Base-by-base conservation (phyloP, 257 asterid genomes). In the Solanum sejunctum region DNA sequence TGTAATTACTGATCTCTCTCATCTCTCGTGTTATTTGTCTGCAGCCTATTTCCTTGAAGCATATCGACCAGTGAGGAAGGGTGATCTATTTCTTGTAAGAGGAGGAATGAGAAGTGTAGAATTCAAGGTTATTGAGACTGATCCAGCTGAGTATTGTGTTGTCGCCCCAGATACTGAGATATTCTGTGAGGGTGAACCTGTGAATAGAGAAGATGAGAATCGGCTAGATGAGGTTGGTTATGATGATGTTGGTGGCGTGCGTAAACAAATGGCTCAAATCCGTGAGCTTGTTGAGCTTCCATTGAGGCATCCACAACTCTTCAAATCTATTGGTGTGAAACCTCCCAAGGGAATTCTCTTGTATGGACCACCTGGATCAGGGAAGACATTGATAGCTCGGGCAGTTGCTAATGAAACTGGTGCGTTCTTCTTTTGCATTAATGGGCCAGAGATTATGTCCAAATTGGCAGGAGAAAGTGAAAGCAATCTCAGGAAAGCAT, bases 381-480 rank as follows among this genome's bases (percentile, higher is more conserved):
- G 98, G 54, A 95, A 95, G 90, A 95, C 98, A 45, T 86, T 95
- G 75, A 95, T 95, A 28, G 98, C 98, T 32, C 86, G 98, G 57
- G 98, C 98, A 11, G 98, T 95, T 80, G 98, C 98, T 55, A 95
- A 95, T 83, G 98, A 95, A 86, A 95, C 98, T 17, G 98, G 98
- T 51, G 98, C 98, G 10, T 95, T 95, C 90, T 95, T 95, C 94
- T 95, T 94, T 84, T 91, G 94, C 83, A 94, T 94, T 28, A 94
- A 94, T 80, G 98, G 98, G 9, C 97, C 98, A 13, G 98, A 94
- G 84, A 94, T 94, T 56, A 95, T 95, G 98, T 95, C 98, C 1
- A 95, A 95, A 86, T 80, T 95, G 91, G 98, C 98, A 0, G 98
- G 98, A 89, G 98, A 95, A 89, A 95, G 98, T 87, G 98, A 95